phyloP scores from a whole-genome alignment of 148 eudicot species.

The Camellia japonica region DNA sequence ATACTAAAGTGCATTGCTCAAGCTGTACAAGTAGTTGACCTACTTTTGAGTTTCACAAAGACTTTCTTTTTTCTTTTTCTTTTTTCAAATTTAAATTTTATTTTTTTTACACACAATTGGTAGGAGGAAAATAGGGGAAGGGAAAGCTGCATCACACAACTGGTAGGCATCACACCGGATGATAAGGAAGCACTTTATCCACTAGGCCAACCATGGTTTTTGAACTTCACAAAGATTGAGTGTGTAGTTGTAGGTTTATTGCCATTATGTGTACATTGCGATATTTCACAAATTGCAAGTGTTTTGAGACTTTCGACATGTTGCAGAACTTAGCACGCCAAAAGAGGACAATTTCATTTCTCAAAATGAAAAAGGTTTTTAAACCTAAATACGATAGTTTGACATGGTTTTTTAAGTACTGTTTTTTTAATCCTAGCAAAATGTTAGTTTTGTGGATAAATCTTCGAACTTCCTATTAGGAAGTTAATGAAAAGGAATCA shows the following conservation, averaged over 20 bases:
- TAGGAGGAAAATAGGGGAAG: no score
- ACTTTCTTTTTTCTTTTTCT: no score
- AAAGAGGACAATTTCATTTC: neutral
- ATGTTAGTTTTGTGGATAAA: neutral
- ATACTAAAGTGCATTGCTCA: neutral
- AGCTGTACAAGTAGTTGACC: neutral
- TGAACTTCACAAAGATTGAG: neutral
- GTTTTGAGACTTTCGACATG: neutral
- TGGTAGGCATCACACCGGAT: no score
- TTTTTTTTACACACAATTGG: no score
- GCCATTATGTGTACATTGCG: neutral
- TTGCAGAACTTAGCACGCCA: neutral
- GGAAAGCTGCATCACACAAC: no score
- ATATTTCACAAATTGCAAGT: neutral
- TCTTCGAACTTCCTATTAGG: neutral
- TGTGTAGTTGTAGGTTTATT: neutral
- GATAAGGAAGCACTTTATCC: no score
- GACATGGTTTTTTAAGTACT: no score
- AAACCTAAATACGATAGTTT: neutral
- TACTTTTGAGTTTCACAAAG: neutral
- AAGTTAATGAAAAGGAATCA: no score
- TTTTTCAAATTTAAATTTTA: no score
- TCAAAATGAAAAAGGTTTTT: neutral
- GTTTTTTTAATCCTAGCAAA: no score
- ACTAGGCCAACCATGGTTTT: no score